Conservation (phyloP, 2,329 filamentous ascomycete genomes). For the Fragosphaeria purpurea region DNA sequence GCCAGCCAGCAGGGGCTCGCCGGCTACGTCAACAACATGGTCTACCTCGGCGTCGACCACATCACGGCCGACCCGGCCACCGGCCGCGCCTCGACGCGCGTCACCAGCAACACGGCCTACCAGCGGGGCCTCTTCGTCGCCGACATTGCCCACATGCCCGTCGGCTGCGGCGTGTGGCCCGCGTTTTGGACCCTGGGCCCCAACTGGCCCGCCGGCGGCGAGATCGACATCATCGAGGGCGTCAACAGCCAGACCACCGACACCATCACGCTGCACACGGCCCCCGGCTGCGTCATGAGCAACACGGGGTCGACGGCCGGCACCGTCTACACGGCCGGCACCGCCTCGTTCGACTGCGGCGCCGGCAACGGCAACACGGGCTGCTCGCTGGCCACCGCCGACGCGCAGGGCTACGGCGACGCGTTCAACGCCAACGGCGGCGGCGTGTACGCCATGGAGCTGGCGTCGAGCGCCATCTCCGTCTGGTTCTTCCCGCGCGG, state of each 20-base stretch:
- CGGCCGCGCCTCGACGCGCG: constrained; percentile 61
- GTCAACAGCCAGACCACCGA: constrained; percentile 54
- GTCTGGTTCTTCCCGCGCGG: constrained; percentile 74
- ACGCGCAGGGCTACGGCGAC: constrained; percentile 50
- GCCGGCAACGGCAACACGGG: constrained; percentile 36
- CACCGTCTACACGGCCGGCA: constrained; percentile 31
- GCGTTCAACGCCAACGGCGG: constrained; percentile 62
- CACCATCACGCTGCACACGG: constrained; percentile 59
- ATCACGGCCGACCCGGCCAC: constrained; percentile 41
- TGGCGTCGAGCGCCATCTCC: constrained; percentile 61
- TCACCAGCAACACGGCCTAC: constrained; percentile 57
- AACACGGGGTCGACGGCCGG: constrained; percentile 37
- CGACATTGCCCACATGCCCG: constrained; percentile 70
- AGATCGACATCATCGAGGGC: constrained; percentile 75
- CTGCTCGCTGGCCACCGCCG: constrained; percentile 44
- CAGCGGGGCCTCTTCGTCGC: constrained; percentile 60
- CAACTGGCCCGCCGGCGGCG: constrained; percentile 60
- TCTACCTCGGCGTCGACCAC: constrained; percentile 63
- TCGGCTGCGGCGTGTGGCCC: constrained; percentile 65
- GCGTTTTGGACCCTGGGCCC: constrained; percentile 60
- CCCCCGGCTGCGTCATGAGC: constrained; percentile 46
- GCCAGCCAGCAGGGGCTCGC: constrained; percentile 51
- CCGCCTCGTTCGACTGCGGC: constrained; percentile 20
- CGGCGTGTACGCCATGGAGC: constrained; percentile 66
- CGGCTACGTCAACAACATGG: constrained; percentile 39